Percentiles rank a stretch among this genome's conserved stretches.
These are phyloP conservation scores for Hypoxylon sp. DNA, from an alignment of 2,329 filamentous ascomycete genomes.

Conservation along the genomic window DNA sequence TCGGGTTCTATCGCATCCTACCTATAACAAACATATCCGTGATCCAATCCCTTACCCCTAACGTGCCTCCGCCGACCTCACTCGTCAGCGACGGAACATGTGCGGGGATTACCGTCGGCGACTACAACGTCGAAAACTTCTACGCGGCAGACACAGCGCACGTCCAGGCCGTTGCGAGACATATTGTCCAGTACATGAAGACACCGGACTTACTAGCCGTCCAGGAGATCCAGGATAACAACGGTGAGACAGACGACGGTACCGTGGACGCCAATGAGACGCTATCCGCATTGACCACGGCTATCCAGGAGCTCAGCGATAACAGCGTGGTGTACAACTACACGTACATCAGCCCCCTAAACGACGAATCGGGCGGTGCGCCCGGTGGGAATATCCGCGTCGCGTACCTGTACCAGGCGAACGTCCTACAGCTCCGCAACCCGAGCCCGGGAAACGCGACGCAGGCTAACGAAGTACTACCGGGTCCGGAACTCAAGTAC, in stretches of 20 bases:
- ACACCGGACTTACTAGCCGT: slow-evolving; percentile 77
- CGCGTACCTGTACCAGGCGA: slow-evolving; percentile 77
- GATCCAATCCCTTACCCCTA: slow-evolving; percentile 60
- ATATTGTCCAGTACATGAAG: slow-evolving; percentile 75
- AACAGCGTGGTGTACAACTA: slow-evolving; percentile 70
- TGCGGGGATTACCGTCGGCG: slow-evolving; percentile 72
- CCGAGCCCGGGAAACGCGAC: slow-evolving; percentile 68
- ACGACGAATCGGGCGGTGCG: slow-evolving; percentile 75
- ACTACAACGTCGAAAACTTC: slow-evolving; percentile 81
- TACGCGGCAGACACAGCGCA: slow-evolving; percentile 66
- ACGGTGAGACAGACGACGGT: slow-evolving; percentile 72
- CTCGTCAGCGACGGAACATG: slow-evolving; percentile 71
- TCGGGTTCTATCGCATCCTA: slow-evolving; percentile 78
- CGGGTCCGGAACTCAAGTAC: slow-evolving; percentile 71
- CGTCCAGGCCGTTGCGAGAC: slow-evolving; percentile 70
- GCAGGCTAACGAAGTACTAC: slow-evolving; percentile 70
- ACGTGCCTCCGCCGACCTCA: slow-evolving; percentile 64
- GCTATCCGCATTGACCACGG: slow-evolving; percentile 67
- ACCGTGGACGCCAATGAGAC: slow-evolving; percentile 70
- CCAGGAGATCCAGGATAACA: slow-evolving; percentile 79
- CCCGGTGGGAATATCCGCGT: slow-evolving; percentile 80
- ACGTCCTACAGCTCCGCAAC: slow-evolving; percentile 71
- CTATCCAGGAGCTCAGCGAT: slow-evolving; percentile 62
- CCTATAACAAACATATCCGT: slow-evolving; percentile 71
- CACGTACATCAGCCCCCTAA: slow-evolving; percentile 70